Evolutionary conservation across 1,284 basidiomycete species (phyloP).

Genomic region (Ceratobasidium sp.): DNA sequence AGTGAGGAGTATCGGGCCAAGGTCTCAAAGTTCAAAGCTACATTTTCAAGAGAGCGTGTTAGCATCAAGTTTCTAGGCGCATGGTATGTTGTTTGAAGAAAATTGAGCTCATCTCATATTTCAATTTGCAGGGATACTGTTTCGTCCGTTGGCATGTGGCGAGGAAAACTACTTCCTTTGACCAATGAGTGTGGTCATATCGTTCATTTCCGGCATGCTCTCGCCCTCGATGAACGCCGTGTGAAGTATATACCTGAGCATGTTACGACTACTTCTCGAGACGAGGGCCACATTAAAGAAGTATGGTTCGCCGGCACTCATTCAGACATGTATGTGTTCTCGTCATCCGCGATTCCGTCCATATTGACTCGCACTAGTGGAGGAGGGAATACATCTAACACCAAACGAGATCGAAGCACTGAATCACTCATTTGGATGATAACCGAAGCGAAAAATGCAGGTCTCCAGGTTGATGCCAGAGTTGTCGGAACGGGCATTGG

Average conservation of each 20-base stretch:
- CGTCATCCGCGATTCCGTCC: background rate
- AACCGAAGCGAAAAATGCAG: conserved; percentile 43
- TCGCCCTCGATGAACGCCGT: conserved; percentile 58
- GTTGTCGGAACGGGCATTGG: background rate
- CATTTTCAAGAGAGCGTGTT: conserved; percentile 54
- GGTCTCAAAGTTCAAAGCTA: conserved; percentile 52
- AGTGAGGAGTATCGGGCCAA: conserved; percentile 22
- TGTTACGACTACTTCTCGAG: conserved; percentile 4
- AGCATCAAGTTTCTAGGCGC: conserved; percentile 56
- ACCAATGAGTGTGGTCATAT: conserved; percentile 50
- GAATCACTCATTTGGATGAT: conserved; percentile 48
- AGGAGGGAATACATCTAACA: conserved; percentile 47
- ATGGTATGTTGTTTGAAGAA: conserved; percentile 49
- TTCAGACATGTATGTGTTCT: conserved; percentile 52
- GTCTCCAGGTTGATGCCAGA: conserved; percentile 33
- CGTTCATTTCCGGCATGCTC: conserved; percentile 57
- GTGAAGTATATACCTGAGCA: conserved; percentile 60
- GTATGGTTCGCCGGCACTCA: conserved; percentile 55
- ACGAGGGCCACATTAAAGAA: conserved; percentile 48
- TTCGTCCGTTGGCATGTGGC: conserved; percentile 54
- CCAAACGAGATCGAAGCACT: conserved; percentile 19
- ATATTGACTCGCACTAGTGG: conserved; percentile 38
- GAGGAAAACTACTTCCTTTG: conserved; percentile 50
- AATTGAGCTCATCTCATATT: conserved; percentile 15
- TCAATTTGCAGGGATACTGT: conserved; percentile 58